Percentiles rank a stretch among this genome's conserved stretches.
phyloP scores from a whole-genome alignment of 116 monocot genomes.

The Zostera marina region DNA sequence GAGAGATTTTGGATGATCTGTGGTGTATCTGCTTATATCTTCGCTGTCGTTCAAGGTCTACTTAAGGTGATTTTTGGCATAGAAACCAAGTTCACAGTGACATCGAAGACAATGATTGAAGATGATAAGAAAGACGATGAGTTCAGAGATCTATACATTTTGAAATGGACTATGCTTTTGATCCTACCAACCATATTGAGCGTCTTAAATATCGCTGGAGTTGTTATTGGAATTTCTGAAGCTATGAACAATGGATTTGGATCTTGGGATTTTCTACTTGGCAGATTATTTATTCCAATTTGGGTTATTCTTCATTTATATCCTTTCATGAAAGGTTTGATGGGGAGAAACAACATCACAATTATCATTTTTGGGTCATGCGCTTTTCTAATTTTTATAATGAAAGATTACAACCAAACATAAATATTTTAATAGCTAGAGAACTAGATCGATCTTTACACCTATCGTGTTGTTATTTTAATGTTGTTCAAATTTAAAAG shows the following conservation, averaged over 20 bases:
- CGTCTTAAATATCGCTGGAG: slow-evolving; percentile 85
- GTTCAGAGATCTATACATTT: slow-evolving; percentile 69
- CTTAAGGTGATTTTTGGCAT: slow-evolving; percentile 76
- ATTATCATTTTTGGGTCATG: slow-evolving; percentile 73
- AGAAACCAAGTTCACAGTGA: slow-evolving; percentile 92
- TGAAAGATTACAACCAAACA: slow-evolving; percentile 66
- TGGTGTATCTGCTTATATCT: slow-evolving; percentile 84
- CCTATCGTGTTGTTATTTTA: too few species aligned
- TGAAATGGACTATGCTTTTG: slow-evolving; percentile 86
- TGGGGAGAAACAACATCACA: slow-evolving; percentile 88
- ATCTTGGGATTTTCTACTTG: slow-evolving; percentile 77
- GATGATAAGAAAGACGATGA: slow-evolving; percentile 29
- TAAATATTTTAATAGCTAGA: not conserved
- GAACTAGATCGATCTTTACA: too few species aligned
- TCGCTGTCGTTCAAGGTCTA: slow-evolving; percentile 89
- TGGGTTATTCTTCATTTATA: slow-evolving; percentile 94
- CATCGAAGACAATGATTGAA: slow-evolving; percentile 26
- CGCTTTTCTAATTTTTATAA: slow-evolving; percentile 74
- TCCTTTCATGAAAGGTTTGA: slow-evolving; percentile 84
- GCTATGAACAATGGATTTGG: slow-evolving; percentile 86
- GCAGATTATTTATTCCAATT: slow-evolving; percentile 81
- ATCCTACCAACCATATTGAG: slow-evolving; percentile 76
- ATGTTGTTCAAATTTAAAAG: too few species aligned
- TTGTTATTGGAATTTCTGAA: slow-evolving; percentile 82
- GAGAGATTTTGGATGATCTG: slow-evolving; percentile 97